phyloP scores from a whole-genome alignment of 2,329 filamentous ascomycete species.

The Westerdykella ornata region DNA sequence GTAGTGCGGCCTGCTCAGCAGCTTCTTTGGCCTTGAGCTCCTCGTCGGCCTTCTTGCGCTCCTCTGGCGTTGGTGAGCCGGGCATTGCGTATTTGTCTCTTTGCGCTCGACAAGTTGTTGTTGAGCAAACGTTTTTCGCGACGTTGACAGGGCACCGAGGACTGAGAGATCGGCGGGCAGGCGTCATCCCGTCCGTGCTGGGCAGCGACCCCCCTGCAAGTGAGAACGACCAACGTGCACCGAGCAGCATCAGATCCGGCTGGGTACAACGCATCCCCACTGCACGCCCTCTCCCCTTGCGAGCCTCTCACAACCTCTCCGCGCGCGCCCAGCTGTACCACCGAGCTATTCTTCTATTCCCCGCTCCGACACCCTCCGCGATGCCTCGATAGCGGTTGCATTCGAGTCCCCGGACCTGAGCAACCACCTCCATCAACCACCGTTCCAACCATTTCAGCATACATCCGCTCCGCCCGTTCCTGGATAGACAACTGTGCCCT shows the following conservation, averaged over 20 bases:
- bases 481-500: constrained; percentile 9
- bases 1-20: constrained; percentile 81
- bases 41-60: constrained; percentile 51
- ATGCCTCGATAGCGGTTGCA: constrained; percentile 25
- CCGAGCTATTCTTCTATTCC: constrained; percentile 6
- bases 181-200: background rate
- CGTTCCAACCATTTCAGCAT: background rate
- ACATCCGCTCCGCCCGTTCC: constrained; percentile 10
- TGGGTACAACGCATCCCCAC: background rate
- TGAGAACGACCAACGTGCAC: constrained; percentile 3
- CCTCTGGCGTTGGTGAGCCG: constrained; percentile 46
- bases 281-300: constrained; percentile 7
- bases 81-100: constrained; percentile 23
- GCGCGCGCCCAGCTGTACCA: background rate
- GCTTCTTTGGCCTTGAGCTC: constrained; percentile 64
- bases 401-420: background rate
- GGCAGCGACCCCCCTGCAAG: constrained; percentile 1
- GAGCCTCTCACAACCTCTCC: constrained; percentile 11
- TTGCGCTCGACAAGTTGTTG: constrained; percentile 1
- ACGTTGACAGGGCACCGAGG: background rate
- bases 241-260: constrained; percentile 1
- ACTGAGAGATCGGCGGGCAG: background rate
- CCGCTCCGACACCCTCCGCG: constrained; percentile 3
- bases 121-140: constrained; percentile 2
- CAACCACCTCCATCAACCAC: background rate